Base-by-base conservation (phyloP, 2,329 filamentous ascomycete genomes). In the Fusarium vanettenii region DNA sequence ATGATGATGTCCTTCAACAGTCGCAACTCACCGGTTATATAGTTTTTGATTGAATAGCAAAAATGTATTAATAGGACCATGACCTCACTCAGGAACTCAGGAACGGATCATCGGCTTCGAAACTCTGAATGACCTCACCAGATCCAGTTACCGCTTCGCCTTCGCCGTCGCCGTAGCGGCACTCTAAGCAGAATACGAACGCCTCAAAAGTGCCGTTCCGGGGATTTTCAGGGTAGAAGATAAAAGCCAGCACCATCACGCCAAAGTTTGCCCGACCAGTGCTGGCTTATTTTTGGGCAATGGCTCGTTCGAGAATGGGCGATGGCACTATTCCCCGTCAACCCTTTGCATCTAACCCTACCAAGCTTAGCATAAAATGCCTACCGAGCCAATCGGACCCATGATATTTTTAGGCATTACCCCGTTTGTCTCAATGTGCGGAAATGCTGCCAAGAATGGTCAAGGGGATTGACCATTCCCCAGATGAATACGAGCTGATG, bases 401-500 rank as follows among this genome's bases (percentile, higher is more conserved):
- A n/a, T 1, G 6, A 8, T 60, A 60, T 60, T 60, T 59, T 60
- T 60, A 27, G 56, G 5, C 25, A 39, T 60, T 60, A 8, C 56
- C 56, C 20, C 22, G 22, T 41, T 60, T 10, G 25, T 60, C 22
- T 41, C 27, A 39, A 27, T 14, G 9, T 20, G 56, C 35, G 56
- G 33, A 60, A 27, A 39, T 60, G 33, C 20, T 27, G 20, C 56
- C 56, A 60, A 39, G 25, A 41, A 27, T 25, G 29, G 56, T 27
- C 14, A 60, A n/a, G 18, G 16, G 33, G 35, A 60, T 60, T 39
- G 22, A n/a, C 56, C 16, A 22, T 27, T 60, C 37, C 22, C 37
- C 25, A 60, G 56, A 41, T 31, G 27, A 60, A 60, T 60, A 60
- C 56, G 56, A 60, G 56, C 16, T 60, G 33, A 60, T 60, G 22